Evolutionary conservation across 2,329 filamentous ascomycete species (phyloP).

Genomic region (Sarocladium brachiariae): DNA sequence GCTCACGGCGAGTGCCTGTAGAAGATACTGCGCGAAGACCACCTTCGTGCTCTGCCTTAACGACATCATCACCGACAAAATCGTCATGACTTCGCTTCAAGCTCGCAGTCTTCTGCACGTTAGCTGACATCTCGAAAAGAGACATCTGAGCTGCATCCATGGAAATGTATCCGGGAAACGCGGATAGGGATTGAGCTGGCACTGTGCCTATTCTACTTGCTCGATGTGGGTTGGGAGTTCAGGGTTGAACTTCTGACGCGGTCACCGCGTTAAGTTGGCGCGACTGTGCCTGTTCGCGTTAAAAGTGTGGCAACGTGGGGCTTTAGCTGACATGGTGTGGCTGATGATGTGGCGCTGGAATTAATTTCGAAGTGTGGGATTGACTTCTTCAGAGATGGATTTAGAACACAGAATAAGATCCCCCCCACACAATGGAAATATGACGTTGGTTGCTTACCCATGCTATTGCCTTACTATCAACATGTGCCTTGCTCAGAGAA

Average conservation of each 20-base stretch:
- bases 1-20: not conserved
- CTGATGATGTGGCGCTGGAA: not conserved
- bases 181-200: slow-evolving; percentile 7
- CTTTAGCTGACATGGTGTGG: not conserved
- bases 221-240: slow-evolving; percentile 8
- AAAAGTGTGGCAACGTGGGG: slow-evolving; percentile 1
- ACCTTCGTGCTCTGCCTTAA: slow-evolving; percentile 17
- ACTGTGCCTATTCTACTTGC: not conserved
- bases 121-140: slow-evolving; percentile 39
- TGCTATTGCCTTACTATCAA: too few species aligned
- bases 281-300: not conserved
- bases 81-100: slow-evolving; percentile 42
- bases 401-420: too few species aligned
- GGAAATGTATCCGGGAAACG: not conserved
- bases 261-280: slow-evolving; percentile 9
- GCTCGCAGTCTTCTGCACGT: slow-evolving; percentile 39
- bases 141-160: slow-evolving; percentile 31
- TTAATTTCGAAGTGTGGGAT: too few species aligned
- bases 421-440: too few species aligned
- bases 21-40: not conserved
- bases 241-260: slow-evolving; percentile 11
- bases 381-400: too few species aligned
- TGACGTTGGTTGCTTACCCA: too few species aligned
- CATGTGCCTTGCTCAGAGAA: too few species aligned
- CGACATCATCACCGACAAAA: slow-evolving; percentile 29